Evolutionary conservation across 2,329 filamentous ascomycete species (phyloP), one percentile per base, ranked within the genome.

Genomic region (Coniosporium tulheliwenetii): DNA sequence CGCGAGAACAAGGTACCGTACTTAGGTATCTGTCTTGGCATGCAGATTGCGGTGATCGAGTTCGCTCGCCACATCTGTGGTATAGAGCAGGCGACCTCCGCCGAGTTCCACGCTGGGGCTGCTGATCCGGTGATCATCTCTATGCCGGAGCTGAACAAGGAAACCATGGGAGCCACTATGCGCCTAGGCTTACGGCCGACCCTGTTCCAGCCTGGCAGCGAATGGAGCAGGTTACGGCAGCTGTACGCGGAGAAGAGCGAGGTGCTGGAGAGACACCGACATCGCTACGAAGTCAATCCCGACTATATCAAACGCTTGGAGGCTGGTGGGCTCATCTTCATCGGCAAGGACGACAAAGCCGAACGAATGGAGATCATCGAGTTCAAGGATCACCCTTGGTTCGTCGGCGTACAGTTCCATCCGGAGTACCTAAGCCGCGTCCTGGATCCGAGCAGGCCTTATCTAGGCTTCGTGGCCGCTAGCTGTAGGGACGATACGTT

Each of bases 11-110:
- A 81, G 46, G 75, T 75, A 3, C 86, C 86, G 1, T 95, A 81
- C 63, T 71, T 96, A 1, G 91, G 91, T 44, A 81, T 96, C 47
- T 95, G 89, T 57, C 68, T 95, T 15, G 86, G 86, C 43, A 85
- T 94, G 79, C 91, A 96, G 59, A 73, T 94, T 37, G 86, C 89
- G 14, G 85, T 94, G 37, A 81, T 95, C 49, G 87, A 96, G 60
- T 85, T 77, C 50, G 85, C 86, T 1, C 77, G 86, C 35, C 78
- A 85, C 48, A 66, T 89, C 1, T 82, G 77, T 61, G 74, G 73
- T 26, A 69, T 86, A 46, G 59, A 62, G 3, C 61, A 66, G 36
- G 75, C 74, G 1, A 68, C 66, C 4, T 73, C 68, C 5, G 67
- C 66, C 41, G 75, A 79, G 48, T 69, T 79, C 47, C 60, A 73